phyloP scores from a whole-genome alignment of 768 basidiomycete species.

The Lactifluus rugatus region DNA sequence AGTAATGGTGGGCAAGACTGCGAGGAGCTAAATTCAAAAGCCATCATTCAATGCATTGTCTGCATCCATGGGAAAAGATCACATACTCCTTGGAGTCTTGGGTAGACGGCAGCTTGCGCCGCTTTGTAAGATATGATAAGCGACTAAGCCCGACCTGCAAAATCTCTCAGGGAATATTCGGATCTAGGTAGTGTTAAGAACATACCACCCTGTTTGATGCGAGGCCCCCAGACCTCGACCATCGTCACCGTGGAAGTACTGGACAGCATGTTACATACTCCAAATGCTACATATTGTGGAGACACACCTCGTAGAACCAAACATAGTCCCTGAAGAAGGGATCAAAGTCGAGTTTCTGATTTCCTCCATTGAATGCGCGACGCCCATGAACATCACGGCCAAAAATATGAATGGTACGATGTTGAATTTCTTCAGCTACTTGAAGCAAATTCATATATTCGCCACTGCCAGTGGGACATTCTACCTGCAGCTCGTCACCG shows the following conservation, averaged over 20 bases:
- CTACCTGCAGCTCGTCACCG: slow-evolving; percentile 84
- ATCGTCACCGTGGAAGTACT: slow-evolving; percentile 94
- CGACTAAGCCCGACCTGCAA: slow-evolving; percentile 75
- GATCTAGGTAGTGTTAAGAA: neutral
- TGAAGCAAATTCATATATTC: slow-evolving; percentile 93
- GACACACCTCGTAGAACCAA: slow-evolving; percentile 83
- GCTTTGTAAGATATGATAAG: slow-evolving; percentile 85
- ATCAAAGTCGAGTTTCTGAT: slow-evolving; percentile 77
- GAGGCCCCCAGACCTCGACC: slow-evolving; percentile 93
- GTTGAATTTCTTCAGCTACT: slow-evolving; percentile 96
- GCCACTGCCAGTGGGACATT: slow-evolving; percentile 96
- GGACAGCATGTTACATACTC: neutral
- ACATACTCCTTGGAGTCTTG: slow-evolving; percentile 86
- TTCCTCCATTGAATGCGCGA: slow-evolving; percentile 88
- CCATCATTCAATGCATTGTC: slow-evolving; percentile 2
- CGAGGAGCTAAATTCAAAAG: slow-evolving; percentile 55
- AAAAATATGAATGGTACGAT: slow-evolving; percentile 98
- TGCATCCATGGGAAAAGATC: neutral
- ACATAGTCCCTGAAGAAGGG: slow-evolving; percentile 96
- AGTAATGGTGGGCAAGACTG: slow-evolving; percentile 83
- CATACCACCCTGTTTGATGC: slow-evolving; percentile 95
- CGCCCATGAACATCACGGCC: slow-evolving; percentile 81
- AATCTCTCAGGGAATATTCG: neutral
- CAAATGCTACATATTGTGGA: neutral
- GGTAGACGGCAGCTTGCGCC: slow-evolving; percentile 84